Base-by-base conservation (phyloP, 305 asterid species). In the Fraxinus ornus region DNA sequence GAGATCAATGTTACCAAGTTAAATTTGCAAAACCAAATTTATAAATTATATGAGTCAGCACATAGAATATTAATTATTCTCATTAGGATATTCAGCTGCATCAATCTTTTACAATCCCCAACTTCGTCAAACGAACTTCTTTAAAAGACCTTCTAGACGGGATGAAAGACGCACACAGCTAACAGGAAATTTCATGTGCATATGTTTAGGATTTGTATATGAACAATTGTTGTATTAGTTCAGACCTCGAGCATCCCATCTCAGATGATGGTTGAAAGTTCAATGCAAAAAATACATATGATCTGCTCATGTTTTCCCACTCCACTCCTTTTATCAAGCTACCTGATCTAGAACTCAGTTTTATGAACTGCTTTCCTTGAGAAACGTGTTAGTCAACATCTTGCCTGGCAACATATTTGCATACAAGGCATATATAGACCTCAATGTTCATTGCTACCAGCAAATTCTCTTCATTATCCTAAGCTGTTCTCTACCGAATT, bases 51-150 rank as follows among this genome's bases (percentile, higher is more conserved):
- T 22, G 15, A 19, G 55, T 30, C 28, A 66, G 71, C 47, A 35
- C 39, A 52, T 79, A 66, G 36, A 35, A 76, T 76, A 1, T 47
- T 41, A n/a, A 19, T 36, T 57, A 26, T 41, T 74, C 17, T 4
- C 44, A 19, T 57, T 32, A 64, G 52, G 17, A 28, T 36, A 28
- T 33, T 79, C 41, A 36, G 39, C 39, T 26, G 39, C 85, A 39
- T 60, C 68, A 85, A 79, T 74, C 70, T 68, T 80, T 52, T n/a
- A 47, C n/a, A 47, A 13, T 13, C n/a, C n/a, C 55, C 55, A 60
- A 5, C 26, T 19, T 47, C 55, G 2, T 60, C 24, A 60, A 22
- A n/a, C 3, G 13, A 3, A 19, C 1, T 21, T 60, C 70, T 5
- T 7, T 60, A 19, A 7, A 21, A 19, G 26, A 22, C 9, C 24